phyloP scores from a whole-genome alignment of 2,329 filamentous ascomycete genomes.

The Penicillium verrucosum region DNA sequence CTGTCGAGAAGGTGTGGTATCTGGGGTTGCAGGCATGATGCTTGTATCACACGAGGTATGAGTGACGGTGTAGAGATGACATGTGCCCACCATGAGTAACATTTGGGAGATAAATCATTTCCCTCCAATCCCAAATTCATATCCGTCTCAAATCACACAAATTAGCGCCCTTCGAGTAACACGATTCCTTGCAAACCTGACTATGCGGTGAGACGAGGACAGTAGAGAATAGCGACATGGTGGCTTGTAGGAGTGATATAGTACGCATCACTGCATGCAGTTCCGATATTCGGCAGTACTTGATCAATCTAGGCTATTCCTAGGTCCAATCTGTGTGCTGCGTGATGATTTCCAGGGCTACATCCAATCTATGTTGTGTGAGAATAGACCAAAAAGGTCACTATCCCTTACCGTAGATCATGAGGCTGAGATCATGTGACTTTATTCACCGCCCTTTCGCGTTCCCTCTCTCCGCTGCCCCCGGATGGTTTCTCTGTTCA shows the following conservation, averaged over 20 bases:
- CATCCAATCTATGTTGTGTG: no score
- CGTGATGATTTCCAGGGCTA: background rate
- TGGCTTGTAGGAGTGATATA: background rate
- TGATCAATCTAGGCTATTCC: background rate
- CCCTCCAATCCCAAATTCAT: conserved; percentile 3
- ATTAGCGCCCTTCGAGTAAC: conserved; percentile 1
- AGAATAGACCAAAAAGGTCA: background rate
- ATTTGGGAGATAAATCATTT: background rate
- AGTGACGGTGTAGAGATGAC: conserved; percentile 6
- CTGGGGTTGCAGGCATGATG: conserved; percentile 15
- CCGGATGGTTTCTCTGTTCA: conserved; percentile 12
- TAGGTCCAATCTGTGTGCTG: background rate
- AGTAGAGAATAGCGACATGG: background rate
- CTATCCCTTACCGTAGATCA: background rate
- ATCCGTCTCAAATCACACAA: background rate
- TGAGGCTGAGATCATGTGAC: conserved; percentile 30
- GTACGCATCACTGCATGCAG: background rate
- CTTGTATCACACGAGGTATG: conserved; percentile 10
- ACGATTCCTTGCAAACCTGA: conserved; percentile 7
- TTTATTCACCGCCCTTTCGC: conserved; percentile 29
- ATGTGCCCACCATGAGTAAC: background rate
- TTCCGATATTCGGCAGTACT: background rate
- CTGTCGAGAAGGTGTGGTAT: background rate
- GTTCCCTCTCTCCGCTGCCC: conserved; percentile 19
- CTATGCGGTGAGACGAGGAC: conserved; percentile 8